Evolutionary conservation across 2,329 filamentous ascomycete genomes (phyloP).

Genomic region (Colletotrichum sp.): DNA sequence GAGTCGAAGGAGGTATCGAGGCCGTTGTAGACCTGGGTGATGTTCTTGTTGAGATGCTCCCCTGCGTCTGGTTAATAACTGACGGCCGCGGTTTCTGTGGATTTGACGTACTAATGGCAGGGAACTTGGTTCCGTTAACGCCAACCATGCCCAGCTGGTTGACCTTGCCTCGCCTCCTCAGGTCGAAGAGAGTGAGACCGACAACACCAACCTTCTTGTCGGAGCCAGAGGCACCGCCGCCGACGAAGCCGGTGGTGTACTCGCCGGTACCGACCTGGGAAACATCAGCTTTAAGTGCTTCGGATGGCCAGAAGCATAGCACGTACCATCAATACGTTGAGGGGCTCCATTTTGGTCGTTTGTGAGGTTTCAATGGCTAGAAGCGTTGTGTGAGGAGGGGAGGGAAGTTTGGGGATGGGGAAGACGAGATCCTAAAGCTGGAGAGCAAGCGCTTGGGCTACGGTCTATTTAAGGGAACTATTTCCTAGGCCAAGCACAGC

Average conservation of each 20-base stretch:
- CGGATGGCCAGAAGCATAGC: neutral
- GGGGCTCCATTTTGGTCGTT: slow-evolving; percentile 54
- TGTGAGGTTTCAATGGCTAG: neutral
- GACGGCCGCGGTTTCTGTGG: neutral
- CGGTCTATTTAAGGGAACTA: slow-evolving; percentile 10
- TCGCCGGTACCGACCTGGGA: slow-evolving; percentile 84
- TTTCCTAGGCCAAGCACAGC: neutral
- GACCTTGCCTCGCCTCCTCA: slow-evolving; percentile 88
- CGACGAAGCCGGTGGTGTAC: slow-evolving; percentile 96
- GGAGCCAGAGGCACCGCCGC: slow-evolving; percentile 79
- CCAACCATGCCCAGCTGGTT: slow-evolving; percentile 87
- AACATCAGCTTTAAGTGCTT: slow-evolving; percentile 19
- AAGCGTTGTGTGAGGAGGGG: neutral
- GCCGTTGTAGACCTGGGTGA: slow-evolving; percentile 84
- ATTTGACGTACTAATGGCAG: slow-evolving; percentile 76
- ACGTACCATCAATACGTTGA: slow-evolving; percentile 73
- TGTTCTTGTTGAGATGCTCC: slow-evolving; percentile 86
- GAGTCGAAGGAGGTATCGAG: slow-evolving; percentile 87
- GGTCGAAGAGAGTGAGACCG: slow-evolving; percentile 86
- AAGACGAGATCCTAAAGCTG: neutral
- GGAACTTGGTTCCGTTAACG: slow-evolving; percentile 87
- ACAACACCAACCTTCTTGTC: slow-evolving; percentile 98
- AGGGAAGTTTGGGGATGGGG: neutral
- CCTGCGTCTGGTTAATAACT: slow-evolving; percentile 48
- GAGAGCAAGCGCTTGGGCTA: neutral